Percentiles rank a stretch among this genome's conserved stretches.
Evolutionary conservation across 2,329 filamentous ascomycete genomes (phyloP).

Genomic region (Penicillium palitans): DNA sequence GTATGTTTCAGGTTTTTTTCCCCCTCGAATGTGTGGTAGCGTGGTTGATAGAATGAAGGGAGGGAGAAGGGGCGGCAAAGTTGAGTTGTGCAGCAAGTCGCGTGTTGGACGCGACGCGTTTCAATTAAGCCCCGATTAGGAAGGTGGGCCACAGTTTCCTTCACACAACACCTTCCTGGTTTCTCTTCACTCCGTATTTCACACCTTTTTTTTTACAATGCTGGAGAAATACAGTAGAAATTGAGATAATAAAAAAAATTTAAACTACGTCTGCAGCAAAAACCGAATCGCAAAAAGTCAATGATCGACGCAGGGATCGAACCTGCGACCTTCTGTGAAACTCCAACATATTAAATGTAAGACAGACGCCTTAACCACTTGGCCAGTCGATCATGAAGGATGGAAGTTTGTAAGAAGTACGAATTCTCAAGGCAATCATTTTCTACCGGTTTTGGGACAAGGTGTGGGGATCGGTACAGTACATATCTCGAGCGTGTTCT

Average conservation of each 20-base stretch:
- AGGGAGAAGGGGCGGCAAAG: conserved; percentile 14
- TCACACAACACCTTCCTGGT: neutral
- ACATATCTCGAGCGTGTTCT: too few species aligned
- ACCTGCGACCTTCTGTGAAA: conserved; percentile 10
- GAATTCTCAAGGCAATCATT: too few species aligned
- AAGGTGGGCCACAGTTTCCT: conserved; percentile 1
- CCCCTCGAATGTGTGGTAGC: conserved; percentile 3
- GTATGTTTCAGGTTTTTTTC: neutral
- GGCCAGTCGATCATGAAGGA: conserved; percentile 6
- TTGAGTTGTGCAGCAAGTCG: conserved; percentile 10
- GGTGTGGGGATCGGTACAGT: too few species aligned
- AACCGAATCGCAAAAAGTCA: neutral
- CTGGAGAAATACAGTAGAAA: too few species aligned
- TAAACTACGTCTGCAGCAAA: neutral
- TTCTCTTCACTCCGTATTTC: too few species aligned
- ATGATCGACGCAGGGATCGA: conserved; percentile 9
- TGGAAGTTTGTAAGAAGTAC: neutral
- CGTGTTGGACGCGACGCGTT: conserved; percentile 26
- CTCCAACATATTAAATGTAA: conserved; percentile 10
- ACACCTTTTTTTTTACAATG: too few species aligned
- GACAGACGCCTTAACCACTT: conserved; percentile 13
- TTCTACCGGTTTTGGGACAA: too few species aligned
- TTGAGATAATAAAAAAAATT: too few species aligned
- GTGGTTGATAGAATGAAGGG: conserved; percentile 21
- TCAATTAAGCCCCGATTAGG: conserved; percentile 40